Conservation (phyloP, 345 rosid species). For the Syzygium oleosum region DNA sequence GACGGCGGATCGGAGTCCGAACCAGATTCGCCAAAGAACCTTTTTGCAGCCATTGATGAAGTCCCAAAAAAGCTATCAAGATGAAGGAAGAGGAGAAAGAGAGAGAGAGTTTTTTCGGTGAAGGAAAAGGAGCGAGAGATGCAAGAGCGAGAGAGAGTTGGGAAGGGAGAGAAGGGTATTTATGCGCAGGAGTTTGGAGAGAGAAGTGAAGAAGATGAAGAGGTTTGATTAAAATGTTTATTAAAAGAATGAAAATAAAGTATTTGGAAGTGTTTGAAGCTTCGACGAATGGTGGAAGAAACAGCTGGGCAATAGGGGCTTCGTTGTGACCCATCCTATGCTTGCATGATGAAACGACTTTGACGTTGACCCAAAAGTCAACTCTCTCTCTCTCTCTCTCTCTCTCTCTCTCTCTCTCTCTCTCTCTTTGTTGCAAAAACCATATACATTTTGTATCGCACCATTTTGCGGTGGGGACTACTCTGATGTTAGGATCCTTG, state of each 20-base stretch:
- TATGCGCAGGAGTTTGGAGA: neutral
- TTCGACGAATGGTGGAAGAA: constrained; percentile 38
- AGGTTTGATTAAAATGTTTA: neutral
- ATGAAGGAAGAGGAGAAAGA: neutral
- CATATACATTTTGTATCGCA: neutral
- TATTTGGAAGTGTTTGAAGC: constrained; percentile 5
- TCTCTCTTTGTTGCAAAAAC: neutral
- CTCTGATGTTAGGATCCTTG: neutral
- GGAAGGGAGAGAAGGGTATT: neutral
- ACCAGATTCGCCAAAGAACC: constrained; percentile 30
- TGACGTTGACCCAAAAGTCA: constrained; percentile 35
- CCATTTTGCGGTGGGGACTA: neutral
- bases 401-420: neutral
- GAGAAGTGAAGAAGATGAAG: neutral
- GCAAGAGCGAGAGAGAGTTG: neutral
- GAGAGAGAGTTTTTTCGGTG: neutral
- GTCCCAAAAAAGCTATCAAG: neutral
- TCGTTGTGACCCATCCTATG: constrained; percentile 7
- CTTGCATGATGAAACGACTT: constrained; percentile 13
- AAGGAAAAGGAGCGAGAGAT: neutral
- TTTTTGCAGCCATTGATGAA: constrained; percentile 54
- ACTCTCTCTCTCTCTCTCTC: neutral
- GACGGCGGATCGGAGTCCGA: constrained; percentile 29
- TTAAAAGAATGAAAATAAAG: neutral
- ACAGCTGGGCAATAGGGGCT: constrained; percentile 7